Evolutionary conservation across 1,284 basidiomycete genomes (phyloP).

Genomic region (Sphagnurus paluster): DNA sequence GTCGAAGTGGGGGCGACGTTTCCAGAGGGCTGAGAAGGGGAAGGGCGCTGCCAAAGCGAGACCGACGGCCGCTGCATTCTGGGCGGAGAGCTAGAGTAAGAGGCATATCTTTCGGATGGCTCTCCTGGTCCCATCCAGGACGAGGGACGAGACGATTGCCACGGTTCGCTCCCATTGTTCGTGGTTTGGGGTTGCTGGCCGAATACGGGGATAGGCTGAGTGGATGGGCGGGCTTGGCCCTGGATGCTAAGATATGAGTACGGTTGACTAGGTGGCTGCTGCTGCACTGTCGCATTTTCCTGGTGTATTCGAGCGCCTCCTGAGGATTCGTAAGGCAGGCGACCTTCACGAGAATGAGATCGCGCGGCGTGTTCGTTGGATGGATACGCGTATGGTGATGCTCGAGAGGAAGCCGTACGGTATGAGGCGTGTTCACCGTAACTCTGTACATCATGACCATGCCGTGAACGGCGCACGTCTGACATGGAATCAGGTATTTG

Average conservation of each 20-base stretch:
- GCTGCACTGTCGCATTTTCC: constrained; percentile 5
- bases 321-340: constrained; percentile 9
- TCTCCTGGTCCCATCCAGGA: constrained; percentile 15
- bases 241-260: constrained; percentile 18
- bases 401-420: constrained; percentile 24
- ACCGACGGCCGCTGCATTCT: constrained; percentile 7
- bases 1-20: constrained; percentile 5
- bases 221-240: constrained; percentile 20
- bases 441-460: constrained; percentile 27
- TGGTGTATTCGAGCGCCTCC: constrained; percentile 5
- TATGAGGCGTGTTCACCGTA: constrained; percentile 29
- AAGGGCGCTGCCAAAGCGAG: constrained; percentile 13
- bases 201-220: constrained; percentile 21
- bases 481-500: constrained; percentile 19
- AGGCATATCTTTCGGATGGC: constrained; percentile 5
- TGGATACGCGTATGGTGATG: constrained; percentile 29
- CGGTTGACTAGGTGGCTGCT: neutral
- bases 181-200: no score
- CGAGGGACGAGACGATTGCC: constrained; percentile 7
- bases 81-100: constrained; percentile 3
- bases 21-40: constrained; percentile 8
- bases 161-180: no score
- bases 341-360: constrained; percentile 22
- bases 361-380: constrained; percentile 27
- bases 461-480: constrained; percentile 24